Evolutionary conservation across 305 asterid genomes (phyloP).

Genomic region (Fraxinus greggii): DNA sequence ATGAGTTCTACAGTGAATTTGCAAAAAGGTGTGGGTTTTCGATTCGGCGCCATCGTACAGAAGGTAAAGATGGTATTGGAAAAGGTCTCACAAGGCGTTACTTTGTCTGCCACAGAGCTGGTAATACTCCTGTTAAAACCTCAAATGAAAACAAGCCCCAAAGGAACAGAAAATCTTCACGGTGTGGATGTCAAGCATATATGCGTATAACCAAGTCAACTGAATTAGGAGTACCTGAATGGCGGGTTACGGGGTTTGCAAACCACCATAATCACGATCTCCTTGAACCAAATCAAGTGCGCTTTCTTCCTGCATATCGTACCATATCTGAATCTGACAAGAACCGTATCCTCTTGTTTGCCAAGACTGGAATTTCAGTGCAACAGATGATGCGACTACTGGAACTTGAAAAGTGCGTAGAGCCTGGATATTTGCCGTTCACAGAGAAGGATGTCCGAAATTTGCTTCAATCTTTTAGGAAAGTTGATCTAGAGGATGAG

Average conservation of each 20-base stretch:
- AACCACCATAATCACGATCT: conserved; percentile 96
- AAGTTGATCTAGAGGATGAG: conserved; percentile 85
- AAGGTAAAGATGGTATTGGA: conserved; percentile 92
- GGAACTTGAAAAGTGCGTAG: conserved; percentile 88
- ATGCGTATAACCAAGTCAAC: conserved; percentile 88
- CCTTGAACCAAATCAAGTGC: conserved; percentile 91
- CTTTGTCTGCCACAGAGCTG: conserved; percentile 97
- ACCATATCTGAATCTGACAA: conserved; percentile 86
- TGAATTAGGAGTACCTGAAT: conserved; percentile 74
- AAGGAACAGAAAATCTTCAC: conserved; percentile 84
- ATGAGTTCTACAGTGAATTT: conserved; percentile 77
- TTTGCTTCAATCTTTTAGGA: conserved; percentile 77
- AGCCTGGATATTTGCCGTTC: conserved; percentile 87
- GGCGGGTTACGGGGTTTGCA: conserved; percentile 88
- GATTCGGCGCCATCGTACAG: conserved; percentile 89
- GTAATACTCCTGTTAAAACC: conserved; percentile 77
- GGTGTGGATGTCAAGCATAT: conserved; percentile 97
- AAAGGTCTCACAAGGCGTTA: conserved; percentile 94
- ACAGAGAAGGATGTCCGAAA: conserved; percentile 95
- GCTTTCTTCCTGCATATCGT: conserved; percentile 96
- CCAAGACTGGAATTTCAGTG: conserved; percentile 91
- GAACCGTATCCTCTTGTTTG: conserved; percentile 87
- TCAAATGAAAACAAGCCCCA: conserved; percentile 69
- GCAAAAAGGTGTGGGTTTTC: conserved; percentile 89
- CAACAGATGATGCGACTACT: conserved; percentile 95